Base-by-base conservation (phyloP, 805 yeast species). In the Cyberlindnera xylosilytica region DNA sequence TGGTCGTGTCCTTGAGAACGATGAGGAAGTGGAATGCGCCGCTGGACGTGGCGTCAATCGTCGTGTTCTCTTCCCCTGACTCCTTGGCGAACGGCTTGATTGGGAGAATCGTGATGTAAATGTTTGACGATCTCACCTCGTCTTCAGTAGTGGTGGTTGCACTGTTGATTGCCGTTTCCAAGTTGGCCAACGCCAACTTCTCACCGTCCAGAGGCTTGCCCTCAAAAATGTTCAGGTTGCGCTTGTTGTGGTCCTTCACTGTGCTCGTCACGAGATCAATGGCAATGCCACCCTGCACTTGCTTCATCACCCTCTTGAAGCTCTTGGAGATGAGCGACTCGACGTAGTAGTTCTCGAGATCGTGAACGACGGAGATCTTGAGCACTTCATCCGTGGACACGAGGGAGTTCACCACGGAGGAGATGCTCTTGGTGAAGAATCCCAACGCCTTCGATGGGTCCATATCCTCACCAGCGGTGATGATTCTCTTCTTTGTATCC, bases 141-240 rank as follows among this genome's bases (percentile, higher is more conserved):
- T 52, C 43, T 13, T 47, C 46, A 6, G 39, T 24, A 1, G 48
- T 50, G n/a, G 57, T 51, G 44, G 58, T 55, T 41, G 52, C 61
- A 51, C 59, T 64, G 65, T 69, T 76, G 39, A 82, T 73, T n/a
- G 81, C 79, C 41, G 80, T 78, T 23, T 88, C 96, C 53, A 91
- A 72, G 58, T 88, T 90, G 4, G 97, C 98, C 54, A 78, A 73
- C 31, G 95, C 84, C 45, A 93, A 74, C 61, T 93, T 91, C 56
- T 86, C 95, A 12, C 93, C 97, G 61, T 88, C 95, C 34, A 79
- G 75, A 1, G 79, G 56, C 49, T 84, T 83, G 8, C 97, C 97
- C 17, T 73, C 67, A 58, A 89, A 87, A 52, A 86, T 61, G 48
- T 83, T 83, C 54, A 91, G 73, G 37, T 77, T 76, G 23, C 57